phyloP scores from a whole-genome alignment of 2,329 filamentous ascomycete genomes.

The Nemania bipapillata region DNA sequence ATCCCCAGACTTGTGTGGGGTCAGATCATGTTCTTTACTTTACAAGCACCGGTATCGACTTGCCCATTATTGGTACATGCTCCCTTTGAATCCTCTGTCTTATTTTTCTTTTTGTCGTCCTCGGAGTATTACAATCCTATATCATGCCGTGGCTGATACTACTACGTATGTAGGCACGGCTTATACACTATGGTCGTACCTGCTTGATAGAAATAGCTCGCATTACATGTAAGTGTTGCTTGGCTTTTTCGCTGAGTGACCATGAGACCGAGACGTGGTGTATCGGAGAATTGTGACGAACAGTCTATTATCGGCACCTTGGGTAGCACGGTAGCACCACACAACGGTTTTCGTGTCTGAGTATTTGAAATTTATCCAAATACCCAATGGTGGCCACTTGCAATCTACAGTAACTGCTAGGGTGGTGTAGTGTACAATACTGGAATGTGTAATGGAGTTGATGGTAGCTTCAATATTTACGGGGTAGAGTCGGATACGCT shows the following conservation, averaged over 20 bases:
- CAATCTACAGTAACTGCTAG: background rate
- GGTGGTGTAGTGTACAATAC: background rate
- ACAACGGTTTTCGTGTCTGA: background rate
- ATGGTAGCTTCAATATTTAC: background rate
- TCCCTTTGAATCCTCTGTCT: constrained; percentile 28
- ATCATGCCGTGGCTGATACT: constrained; percentile 4
- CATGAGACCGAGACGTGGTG: constrained; percentile 9
- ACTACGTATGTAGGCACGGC: background rate
- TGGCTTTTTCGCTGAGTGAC: background rate
- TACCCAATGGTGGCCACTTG: background rate
- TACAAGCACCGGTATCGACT: constrained; percentile 5
- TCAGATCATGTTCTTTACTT: constrained; percentile 20
- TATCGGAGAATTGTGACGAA: constrained; percentile 10
- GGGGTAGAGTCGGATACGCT: background rate
- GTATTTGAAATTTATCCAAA: constrained; percentile 11
- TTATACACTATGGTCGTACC: background rate
- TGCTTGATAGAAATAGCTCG: background rate
- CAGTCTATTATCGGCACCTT: constrained; percentile 3
- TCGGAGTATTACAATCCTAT: constrained; percentile 4
- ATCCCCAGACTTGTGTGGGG: constrained; percentile 1
- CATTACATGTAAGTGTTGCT: too few species aligned
- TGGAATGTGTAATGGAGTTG: background rate
- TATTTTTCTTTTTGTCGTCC: constrained; percentile 12
- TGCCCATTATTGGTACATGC: constrained; percentile 10
- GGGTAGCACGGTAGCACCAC: constrained; percentile 1